Conservation (phyloP, 2,329 filamentous ascomycete species). For the Fusarium tupiense region DNA sequence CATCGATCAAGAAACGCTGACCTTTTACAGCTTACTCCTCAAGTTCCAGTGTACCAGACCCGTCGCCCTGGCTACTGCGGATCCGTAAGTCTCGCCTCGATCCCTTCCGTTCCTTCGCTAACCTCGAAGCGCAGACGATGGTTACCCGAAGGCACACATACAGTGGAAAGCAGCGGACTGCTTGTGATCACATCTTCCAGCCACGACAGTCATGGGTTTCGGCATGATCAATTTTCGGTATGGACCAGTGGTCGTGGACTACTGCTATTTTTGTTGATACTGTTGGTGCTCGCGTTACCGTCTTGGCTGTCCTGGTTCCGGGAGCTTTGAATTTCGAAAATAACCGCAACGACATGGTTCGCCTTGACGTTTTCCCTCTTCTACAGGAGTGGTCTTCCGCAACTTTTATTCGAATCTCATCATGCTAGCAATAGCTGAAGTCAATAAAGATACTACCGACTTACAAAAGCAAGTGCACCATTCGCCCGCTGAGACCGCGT, state of each 20-base stretch:
- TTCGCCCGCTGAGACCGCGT: background rate
- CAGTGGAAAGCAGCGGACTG: background rate
- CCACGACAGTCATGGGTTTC: background rate
- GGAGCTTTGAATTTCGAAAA: background rate
- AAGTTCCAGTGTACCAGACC: background rate
- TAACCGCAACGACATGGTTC: too few species aligned
- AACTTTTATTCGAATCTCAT: fast-evolving
- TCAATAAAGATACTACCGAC: background rate
- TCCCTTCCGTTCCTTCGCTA: background rate
- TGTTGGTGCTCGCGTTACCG: background rate
- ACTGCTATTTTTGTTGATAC: background rate
- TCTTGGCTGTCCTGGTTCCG: background rate
- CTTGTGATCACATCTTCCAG: background rate
- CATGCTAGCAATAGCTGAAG: background rate
- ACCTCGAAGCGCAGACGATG: background rate
- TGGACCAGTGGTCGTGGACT: background rate
- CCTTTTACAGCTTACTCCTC: background rate
- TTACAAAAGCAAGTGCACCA: background rate
- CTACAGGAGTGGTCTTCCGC: too few species aligned
- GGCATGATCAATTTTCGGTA: background rate
- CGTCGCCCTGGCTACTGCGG: background rate
- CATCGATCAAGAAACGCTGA: background rate
- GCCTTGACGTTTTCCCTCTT: background rate
- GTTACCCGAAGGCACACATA: background rate
- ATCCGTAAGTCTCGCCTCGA: background rate